Evolutionary conservation across 352 stramenopile genomes (phyloP), one percentile per base, ranked within the genome.

Genomic region (Globisporangium echinulatum): DNA sequence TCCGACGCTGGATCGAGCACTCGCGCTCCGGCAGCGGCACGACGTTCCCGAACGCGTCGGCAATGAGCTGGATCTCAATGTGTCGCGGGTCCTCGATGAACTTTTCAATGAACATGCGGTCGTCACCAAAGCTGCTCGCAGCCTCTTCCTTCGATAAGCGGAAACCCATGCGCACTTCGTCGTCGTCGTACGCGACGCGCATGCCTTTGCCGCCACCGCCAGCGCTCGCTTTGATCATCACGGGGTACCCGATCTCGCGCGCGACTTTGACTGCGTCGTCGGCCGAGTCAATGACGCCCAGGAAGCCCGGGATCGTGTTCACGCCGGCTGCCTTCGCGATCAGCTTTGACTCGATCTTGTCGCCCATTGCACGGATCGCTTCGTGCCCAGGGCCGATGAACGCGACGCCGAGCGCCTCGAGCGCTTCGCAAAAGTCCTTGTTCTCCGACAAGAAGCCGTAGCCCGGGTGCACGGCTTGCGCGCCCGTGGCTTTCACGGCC

Each of bases 51-150:
- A 96, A 74, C 15, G 70, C 70, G 72, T 98, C 95, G 17, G 86
- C 92, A 19, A 99, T 68, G 4, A 99, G 68, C 72, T 99, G 96
- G 69, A 99, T 98, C 77, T 99, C 96, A 77, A 99, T 98, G 75
- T 99, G 96, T 52, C 97, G 93, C 36, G 96, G 95, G 55, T 98
- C 85, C 59, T 97, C 93, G 49, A 99, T 96, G 64, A 98, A 99
- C 77, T 98, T 98, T 72, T 99, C 95, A 0, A 99, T 75, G 19
- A 99, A 88, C 62, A 99, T 93, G 48, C 94, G 85, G 68, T 98
- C 96, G 72, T 99, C 96, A 51, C 88, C 89, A 70, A 99, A 99
- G 66, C 86, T 89, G 63, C 72, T 90, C 43, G 79, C 72, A 33
- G 92, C 90, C 65, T 98, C 91, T 63, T 94, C 79, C 59, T 90